These are phyloP conservation scores for Cladophialophora bantiana DNA, from an alignment of 2,329 filamentous ascomycete genomes.

Conservation along the genomic window DNA sequence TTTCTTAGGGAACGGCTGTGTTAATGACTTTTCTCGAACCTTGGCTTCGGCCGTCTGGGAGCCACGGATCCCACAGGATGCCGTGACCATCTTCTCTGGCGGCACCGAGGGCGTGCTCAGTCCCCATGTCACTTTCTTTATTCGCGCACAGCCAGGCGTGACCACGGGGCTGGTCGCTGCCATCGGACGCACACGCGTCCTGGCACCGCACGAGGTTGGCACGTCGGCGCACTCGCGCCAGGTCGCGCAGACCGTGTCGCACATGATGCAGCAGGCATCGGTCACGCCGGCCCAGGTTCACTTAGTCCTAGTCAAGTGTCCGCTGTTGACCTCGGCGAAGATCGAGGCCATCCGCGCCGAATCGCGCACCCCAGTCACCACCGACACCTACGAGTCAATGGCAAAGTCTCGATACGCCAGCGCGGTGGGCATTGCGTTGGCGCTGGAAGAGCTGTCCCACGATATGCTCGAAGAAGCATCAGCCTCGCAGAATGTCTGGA, in stretches of 20 bases:
- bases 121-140: conserved; percentile 46
- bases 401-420: conserved; percentile 46
- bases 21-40: conserved; percentile 47
- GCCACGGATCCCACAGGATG: conserved; percentile 41
- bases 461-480: conserved; percentile 38
- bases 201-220: conserved; percentile 44
- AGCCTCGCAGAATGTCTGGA: conserved; percentile 39
- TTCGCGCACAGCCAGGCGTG: conserved; percentile 20
- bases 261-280: conserved; percentile 36
- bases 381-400: conserved; percentile 47
- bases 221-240: conserved; percentile 41
- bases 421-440: conserved; percentile 44
- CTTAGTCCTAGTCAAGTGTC: conserved; percentile 44
- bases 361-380: conserved; percentile 40
- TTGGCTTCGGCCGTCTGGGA: conserved; percentile 45
- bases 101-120: conserved; percentile 46
- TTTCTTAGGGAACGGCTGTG: conserved; percentile 45
- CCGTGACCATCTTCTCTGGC: conserved; percentile 46
- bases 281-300: conserved; percentile 38
- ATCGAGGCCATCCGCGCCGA: conserved; percentile 39
- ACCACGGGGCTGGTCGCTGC: conserved; percentile 40
- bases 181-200: conserved; percentile 42
- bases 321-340: conserved; percentile 44
- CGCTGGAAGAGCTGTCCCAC: conserved; percentile 40
- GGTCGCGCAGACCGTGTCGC: conserved; percentile 37